phyloP scores from a whole-genome alignment of 306 rosid species.

The Vicia faba region DNA sequence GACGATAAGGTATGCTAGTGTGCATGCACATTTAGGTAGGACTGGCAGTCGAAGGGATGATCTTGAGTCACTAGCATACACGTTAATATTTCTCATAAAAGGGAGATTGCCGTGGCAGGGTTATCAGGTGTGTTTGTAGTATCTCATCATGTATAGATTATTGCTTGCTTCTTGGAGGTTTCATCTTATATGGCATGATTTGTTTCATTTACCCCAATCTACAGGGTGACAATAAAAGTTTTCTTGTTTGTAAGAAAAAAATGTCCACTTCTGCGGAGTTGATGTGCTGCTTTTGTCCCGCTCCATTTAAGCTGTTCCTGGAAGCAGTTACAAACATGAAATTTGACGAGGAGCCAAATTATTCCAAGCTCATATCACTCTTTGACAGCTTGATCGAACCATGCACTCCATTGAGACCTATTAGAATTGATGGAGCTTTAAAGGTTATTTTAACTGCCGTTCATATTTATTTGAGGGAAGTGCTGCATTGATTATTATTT shows the following conservation, averaged over 20 bases:
- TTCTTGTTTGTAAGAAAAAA: slow-evolving; percentile 93
- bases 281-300: slow-evolving; percentile 90
- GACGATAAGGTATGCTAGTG: slow-evolving; percentile 94
- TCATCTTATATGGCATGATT: slow-evolving; percentile 24
- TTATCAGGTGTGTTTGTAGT: slow-evolving; percentile 64
- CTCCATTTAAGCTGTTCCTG: slow-evolving; percentile 86
- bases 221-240: slow-evolving; percentile 97
- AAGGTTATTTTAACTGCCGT: slow-evolving; percentile 52
- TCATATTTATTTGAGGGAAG: background rate
- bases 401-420: slow-evolving; percentile 68
- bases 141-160: slow-evolving; percentile 18
- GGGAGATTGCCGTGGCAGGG: slow-evolving; percentile 99
- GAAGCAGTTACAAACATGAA: slow-evolving; percentile 87
- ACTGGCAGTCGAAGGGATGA: slow-evolving; percentile 96
- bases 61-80: slow-evolving; percentile 91
- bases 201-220: slow-evolving; percentile 22
- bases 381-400: slow-evolving; percentile 89
- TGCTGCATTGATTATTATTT: slow-evolving; percentile 4
- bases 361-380: slow-evolving; percentile 73
- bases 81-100: slow-evolving; percentile 81
- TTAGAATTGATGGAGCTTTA: slow-evolving; percentile 90
- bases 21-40: slow-evolving; percentile 94
- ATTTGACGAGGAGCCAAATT: slow-evolving; percentile 95
- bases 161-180: slow-evolving; percentile 28
- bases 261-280: slow-evolving; percentile 87